Conservation (phyloP, 2,329 filamentous ascomycete genomes). For the Fusarium zealandicum region DNA sequence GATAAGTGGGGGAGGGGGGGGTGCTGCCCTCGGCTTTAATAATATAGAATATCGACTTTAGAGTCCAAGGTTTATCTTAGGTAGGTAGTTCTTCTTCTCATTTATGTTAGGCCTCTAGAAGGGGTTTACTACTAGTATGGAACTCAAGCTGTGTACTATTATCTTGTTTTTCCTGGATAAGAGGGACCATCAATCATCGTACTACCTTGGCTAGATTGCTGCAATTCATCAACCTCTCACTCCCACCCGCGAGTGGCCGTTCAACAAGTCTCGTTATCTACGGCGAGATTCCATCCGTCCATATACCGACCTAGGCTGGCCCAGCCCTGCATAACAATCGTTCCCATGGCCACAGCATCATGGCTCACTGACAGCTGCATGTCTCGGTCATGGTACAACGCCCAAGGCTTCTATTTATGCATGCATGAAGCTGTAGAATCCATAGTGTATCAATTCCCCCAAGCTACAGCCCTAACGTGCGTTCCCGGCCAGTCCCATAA, state of each 20-base stretch:
- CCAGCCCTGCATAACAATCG: background rate
- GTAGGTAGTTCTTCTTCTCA: no score
- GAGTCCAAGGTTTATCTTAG: no score
- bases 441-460: background rate
- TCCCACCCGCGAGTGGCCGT: conserved; percentile 1
- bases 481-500: conserved; percentile 23
- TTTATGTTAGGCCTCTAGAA: no score
- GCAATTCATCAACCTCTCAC: background rate
- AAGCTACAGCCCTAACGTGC: conserved; percentile 24
- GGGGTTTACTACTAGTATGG: no score
- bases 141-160: no score
- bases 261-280: conserved; percentile 31
- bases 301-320: conserved; percentile 1
- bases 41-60: no score
- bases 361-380: conserved; percentile 17
- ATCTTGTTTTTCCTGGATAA: no score
- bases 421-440: background rate
- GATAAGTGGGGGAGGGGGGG: no score
- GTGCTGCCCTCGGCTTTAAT: no score
- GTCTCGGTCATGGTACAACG: conserved; percentile 5
- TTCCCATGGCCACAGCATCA: background rate
- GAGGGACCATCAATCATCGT: background rate
- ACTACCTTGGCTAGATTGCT: conserved; percentile 20
- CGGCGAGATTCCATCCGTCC: background rate
- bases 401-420: conserved; percentile 4